A percentile compares a stretch with the other conserved stretches of the same genome.
Conservation (phyloP, 257 asterid genomes). For the Przewalskia tangutica region DNA sequence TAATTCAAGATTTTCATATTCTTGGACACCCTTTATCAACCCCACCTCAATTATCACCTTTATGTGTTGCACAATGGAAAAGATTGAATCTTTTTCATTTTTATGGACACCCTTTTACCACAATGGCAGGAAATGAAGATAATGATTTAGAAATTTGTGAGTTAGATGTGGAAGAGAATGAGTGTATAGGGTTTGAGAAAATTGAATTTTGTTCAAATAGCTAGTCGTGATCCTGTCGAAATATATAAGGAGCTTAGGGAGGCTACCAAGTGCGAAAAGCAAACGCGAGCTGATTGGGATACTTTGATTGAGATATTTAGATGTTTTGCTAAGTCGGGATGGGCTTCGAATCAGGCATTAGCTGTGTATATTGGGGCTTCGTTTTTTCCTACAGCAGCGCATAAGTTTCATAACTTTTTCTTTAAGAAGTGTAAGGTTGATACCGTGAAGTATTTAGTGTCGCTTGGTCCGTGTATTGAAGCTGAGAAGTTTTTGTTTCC, state of each 20-base stretch:
- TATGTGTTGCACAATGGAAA: slow-evolving; percentile 9
- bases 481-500: slow-evolving; percentile 78
- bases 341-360: slow-evolving; percentile 89
- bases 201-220: slow-evolving; percentile 24
- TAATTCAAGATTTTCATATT: slow-evolving; percentile 10
- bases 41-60: slow-evolving; percentile 11
- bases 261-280: slow-evolving; percentile 16
- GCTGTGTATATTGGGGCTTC: slow-evolving; percentile 72
- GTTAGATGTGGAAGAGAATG: slow-evolving; percentile 18
- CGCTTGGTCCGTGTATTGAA: slow-evolving; percentile 57
- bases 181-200: slow-evolving; percentile 14
- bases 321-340: slow-evolving; percentile 51
- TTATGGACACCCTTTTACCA: slow-evolving; percentile 24
- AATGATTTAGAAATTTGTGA: slow-evolving; percentile 1
- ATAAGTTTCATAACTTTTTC: slow-evolving; percentile 45
- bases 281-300: slow-evolving; percentile 42
- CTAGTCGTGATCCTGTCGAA: slow-evolving; percentile 47
- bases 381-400: slow-evolving; percentile 63
- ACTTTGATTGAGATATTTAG: slow-evolving; percentile 38
- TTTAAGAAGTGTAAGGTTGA: slow-evolving; percentile 35
- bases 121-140: slow-evolving; percentile 13
- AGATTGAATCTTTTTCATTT: slow-evolving; percentile 11
- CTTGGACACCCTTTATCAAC: slow-evolving; percentile 3
- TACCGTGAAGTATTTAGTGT: slow-evolving; percentile 43
- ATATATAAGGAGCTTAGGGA: slow-evolving; percentile 50